phyloP scores from a whole-genome alignment of 805 yeast genomes.

The Dipodascus albidus region DNA sequence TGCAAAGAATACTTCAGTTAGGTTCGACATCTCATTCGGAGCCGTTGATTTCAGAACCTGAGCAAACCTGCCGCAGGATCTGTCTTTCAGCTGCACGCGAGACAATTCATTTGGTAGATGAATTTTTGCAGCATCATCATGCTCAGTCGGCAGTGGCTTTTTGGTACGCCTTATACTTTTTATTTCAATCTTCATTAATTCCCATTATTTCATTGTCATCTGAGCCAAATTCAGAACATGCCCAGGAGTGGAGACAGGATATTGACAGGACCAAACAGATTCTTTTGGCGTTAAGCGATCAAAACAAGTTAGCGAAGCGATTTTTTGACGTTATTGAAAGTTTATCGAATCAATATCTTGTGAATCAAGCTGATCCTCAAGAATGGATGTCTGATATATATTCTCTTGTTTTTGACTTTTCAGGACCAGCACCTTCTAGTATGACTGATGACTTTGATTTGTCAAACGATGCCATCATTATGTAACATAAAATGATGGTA shows the following conservation, averaged over 20 bases:
- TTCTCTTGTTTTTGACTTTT: slow-evolving; percentile 35
- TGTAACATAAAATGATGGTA: no score
- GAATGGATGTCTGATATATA: slow-evolving; percentile 32
- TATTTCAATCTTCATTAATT: slow-evolving; percentile 51
- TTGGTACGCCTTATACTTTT: slow-evolving; percentile 54
- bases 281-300: slow-evolving; percentile 28
- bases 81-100: slow-evolving; percentile 42
- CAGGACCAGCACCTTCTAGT: not conserved
- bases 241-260: slow-evolving; percentile 34
- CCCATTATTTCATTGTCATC: slow-evolving; percentile 44
- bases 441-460: not conserved
- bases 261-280: slow-evolving; percentile 33
- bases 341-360: slow-evolving; percentile 19
- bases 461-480: not conserved
- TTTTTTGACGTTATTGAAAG: slow-evolving; percentile 36
- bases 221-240: slow-evolving; percentile 36
- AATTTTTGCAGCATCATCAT: slow-evolving; percentile 11
- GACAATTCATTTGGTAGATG: slow-evolving; percentile 37
- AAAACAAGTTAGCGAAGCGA: slow-evolving; percentile 35
- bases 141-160: slow-evolving; percentile 37
- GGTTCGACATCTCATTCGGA: slow-evolving; percentile 8
- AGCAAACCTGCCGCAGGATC: slow-evolving; percentile 31
- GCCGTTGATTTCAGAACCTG: slow-evolving; percentile 29
- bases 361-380: slow-evolving; percentile 12
- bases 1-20: slow-evolving; percentile 35